Conservation (phyloP, 495 filamentous ascomycete species). For the Zalerion maritima region DNA sequence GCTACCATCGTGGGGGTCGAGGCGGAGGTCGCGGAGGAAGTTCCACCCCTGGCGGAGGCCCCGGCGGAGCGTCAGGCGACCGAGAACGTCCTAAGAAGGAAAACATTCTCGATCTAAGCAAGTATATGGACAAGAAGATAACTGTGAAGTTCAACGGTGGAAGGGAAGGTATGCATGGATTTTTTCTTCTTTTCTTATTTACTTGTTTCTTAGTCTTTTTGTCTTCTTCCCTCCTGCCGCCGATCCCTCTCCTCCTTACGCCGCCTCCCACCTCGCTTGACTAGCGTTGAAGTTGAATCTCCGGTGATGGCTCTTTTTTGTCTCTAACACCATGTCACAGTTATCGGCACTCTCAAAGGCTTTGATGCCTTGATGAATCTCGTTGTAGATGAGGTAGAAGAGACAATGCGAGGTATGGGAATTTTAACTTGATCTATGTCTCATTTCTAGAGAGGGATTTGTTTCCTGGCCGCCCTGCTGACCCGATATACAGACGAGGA, state of each 20-base stretch:
- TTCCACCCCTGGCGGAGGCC: conserved; percentile 8
- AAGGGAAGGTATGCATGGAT: conserved; percentile 72
- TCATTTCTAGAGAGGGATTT: background rate
- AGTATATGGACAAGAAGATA: conserved; percentile 93
- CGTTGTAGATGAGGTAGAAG: conserved; percentile 87
- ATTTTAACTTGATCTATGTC: background rate
- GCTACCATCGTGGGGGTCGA: conserved; percentile 20
- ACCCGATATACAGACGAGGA: conserved; percentile 59
- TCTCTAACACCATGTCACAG: conserved; percentile 27
- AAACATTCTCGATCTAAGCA: conserved; percentile 86
- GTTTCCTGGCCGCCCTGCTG: background rate
- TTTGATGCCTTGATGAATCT: conserved; percentile 97
- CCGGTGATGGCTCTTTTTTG: background rate
- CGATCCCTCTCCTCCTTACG: background rate
- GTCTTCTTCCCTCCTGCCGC: background rate
- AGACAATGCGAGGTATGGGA: conserved; percentile 62
- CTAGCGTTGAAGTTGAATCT: background rate
- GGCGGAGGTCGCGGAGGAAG: conserved; percentile 33
- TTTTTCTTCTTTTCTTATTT: no score
- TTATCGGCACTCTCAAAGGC: conserved; percentile 78
- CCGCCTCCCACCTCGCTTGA: background rate
- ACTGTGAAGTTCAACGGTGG: conserved; percentile 94
- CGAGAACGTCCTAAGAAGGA: conserved; percentile 86
- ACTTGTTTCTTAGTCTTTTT: no score
- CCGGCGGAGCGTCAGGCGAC: conserved; percentile 29